Conservation (phyloP, 768 basidiomycete genomes). For the Galerina marginata region DNA sequence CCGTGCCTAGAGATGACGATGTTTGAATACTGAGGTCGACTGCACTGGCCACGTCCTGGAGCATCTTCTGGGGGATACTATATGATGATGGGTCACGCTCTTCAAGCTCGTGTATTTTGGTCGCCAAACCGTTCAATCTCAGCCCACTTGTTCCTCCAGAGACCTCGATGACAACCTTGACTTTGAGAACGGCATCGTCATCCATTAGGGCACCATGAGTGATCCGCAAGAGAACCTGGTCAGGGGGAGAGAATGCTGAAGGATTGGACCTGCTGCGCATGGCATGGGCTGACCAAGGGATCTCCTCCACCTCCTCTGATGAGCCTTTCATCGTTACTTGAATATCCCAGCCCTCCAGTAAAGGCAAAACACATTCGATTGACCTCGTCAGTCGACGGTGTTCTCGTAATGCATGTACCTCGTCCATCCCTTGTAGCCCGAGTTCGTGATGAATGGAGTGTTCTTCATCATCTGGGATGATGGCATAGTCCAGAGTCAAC, state of each 20-base stretch:
- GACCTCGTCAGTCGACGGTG: constrained; percentile 73
- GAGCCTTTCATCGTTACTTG: constrained; percentile 79
- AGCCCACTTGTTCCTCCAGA: constrained; percentile 79
- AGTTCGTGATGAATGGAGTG: constrained; percentile 28
- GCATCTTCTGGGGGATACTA: constrained; percentile 61
- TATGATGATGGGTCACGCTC: constrained; percentile 69
- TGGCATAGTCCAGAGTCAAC: constrained; percentile 80
- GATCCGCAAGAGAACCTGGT: constrained; percentile 67
- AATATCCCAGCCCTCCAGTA: constrained; percentile 84
- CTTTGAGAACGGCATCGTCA: constrained; percentile 81
- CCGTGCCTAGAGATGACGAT: constrained; percentile 61
- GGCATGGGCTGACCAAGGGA: constrained; percentile 76
- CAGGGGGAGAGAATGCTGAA: constrained; percentile 38
- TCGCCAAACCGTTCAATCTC: constrained; percentile 85
- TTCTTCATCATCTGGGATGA: constrained; percentile 78
- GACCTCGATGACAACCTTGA: constrained; percentile 79
- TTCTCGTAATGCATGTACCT: constrained; percentile 68
- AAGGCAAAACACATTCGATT: constrained; percentile 81
- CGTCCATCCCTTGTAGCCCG: constrained; percentile 58
- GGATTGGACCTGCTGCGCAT: constrained; percentile 49
- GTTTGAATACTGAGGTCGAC: constrained; percentile 73
- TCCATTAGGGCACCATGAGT: constrained; percentile 75
- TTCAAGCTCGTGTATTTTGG: constrained; percentile 66
- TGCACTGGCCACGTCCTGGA: constrained; percentile 76
- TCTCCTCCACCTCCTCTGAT: constrained; percentile 68